These are phyloP conservation scores for Cladosporium velox DNA, from an alignment of 2,329 filamentous ascomycete species.

Conservation along the genomic window DNA sequence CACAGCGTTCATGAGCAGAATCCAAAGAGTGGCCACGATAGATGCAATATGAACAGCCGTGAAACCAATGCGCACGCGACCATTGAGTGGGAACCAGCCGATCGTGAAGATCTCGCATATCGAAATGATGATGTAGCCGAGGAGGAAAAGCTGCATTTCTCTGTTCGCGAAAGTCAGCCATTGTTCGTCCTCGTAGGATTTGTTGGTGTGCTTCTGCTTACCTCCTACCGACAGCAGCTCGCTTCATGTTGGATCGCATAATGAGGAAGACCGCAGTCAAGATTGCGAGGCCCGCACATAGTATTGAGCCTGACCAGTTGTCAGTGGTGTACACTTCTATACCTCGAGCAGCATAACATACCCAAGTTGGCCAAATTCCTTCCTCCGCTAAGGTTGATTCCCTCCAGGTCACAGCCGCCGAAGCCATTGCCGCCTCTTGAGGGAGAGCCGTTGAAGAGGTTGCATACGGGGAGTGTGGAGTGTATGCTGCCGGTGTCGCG, in stretches of 20 bases:
- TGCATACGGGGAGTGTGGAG: conserved; percentile 47
- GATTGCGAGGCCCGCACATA: conserved; percentile 79
- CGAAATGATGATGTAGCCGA: conserved; percentile 81
- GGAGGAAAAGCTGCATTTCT: conserved; percentile 93
- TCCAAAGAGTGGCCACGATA: conserved; percentile 85
- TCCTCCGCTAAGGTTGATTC: conserved; percentile 69
- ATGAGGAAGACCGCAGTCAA: conserved; percentile 66
- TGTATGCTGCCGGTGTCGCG: conserved; percentile 48
- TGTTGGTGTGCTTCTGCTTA: conserved; percentile 44
- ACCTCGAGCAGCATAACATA: conserved; percentile 46
- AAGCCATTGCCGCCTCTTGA: conserved; percentile 63
- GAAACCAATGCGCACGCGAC: conserved; percentile 75
- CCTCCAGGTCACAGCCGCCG: conserved; percentile 71
- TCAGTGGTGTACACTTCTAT: conserved; percentile 34
- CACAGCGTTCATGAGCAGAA: conserved; percentile 85
- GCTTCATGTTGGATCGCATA: conserved; percentile 81
- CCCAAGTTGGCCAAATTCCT: conserved; percentile 79
- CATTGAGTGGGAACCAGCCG: conserved; percentile 77
- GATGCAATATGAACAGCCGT: conserved; percentile 86
- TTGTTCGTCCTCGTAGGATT: background rate
- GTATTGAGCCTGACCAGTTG: conserved; percentile 71
- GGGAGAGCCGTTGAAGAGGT: conserved; percentile 63
- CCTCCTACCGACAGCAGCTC: conserved; percentile 75
- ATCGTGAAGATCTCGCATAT: conserved; percentile 97
- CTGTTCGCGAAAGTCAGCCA: conserved; percentile 49